Evolutionary conservation across 345 rosid species (phyloP).

Genomic region (Pugionium cornutum): DNA sequence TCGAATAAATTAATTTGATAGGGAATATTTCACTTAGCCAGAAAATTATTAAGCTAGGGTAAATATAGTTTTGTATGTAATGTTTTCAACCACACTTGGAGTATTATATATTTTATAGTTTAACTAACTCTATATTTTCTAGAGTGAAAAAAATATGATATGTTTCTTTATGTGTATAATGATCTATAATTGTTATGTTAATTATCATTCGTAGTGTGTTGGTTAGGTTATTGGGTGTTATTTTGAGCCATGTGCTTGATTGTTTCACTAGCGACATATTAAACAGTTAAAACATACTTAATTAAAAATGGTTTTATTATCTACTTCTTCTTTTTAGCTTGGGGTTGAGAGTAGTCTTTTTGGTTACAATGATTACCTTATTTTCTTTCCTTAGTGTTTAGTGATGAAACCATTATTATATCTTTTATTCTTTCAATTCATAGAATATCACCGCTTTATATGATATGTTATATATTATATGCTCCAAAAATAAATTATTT

Average conservation of each 20-base stretch:
- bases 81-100: no score
- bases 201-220: no score
- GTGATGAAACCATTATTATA: constrained; percentile 30
- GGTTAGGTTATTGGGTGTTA: no score
- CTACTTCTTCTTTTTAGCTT: constrained; percentile 31
- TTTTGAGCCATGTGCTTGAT: constrained; percentile 36
- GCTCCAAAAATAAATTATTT: background rate
- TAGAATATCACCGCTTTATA: background rate
- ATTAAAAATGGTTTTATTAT: constrained; percentile 13
- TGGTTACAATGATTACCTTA: constrained; percentile 55
- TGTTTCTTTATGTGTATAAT: no score
- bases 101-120: no score
- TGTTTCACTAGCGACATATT: constrained; percentile 46
- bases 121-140: no score
- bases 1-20: no score
- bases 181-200: no score
- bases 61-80: no score
- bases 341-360: constrained; percentile 64
- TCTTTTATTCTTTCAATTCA: constrained; percentile 4
- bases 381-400: constrained; percentile 25
- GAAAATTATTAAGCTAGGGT: no score
- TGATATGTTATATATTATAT: constrained; percentile 1
- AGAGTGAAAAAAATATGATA: no score
- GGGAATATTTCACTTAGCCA: no score
- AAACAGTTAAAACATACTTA: background rate